Base-by-base conservation (phyloP, 441 rosid species). In the Brassica hybrid region DNA sequence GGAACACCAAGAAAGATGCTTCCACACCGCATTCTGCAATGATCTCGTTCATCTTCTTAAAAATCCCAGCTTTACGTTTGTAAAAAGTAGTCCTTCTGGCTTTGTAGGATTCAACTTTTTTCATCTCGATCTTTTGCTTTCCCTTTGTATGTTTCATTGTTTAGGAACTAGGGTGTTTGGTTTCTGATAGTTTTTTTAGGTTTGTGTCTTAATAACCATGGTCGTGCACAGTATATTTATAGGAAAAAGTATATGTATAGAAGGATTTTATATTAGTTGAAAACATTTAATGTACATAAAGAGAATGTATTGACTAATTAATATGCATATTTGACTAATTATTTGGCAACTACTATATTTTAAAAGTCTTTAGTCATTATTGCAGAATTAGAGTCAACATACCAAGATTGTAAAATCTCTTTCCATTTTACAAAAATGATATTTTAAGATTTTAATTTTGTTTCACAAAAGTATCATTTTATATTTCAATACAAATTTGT, bases 31-130 rank as follows among this genome's bases (percentile, higher is more conserved):
- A 83, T 14, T 75, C 17, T 3, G 82, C 30, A 10, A 77, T 10
- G 30, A 87, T 64, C 69, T 87, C 88, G 23, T 78, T 77, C 14
- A 82, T 72, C 18, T 84, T 84, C 30, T 85, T 85, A 43, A 61
- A 54, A 9, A 85, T 82, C 0, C 86, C 84, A 0, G 69, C 27
- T 68, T 73, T 70, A 2, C 87, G 83, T 74, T 87, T 87, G 0
- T 85, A 84, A 69, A 87, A 87, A 2, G 84, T 71, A 2, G 78
- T 65, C 70, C 81, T 50, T 27, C 77, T 69, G 5, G 76, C 84
- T 3, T 61, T 79, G 2, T 80, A 69, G 6, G 65, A 27, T 7
- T 80, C 84, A 0, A 87, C 83, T 61, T 19, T 61, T 50, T 82
- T 80, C 63, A 83, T 80, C 48, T 80, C 81, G 16, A 82, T 85